Percentiles rank a stretch among this genome's conserved stretches.
phyloP scores from a whole-genome alignment of 1,139 yeast genomes.

The Spencermartinsiella ligniputridi region DNA sequence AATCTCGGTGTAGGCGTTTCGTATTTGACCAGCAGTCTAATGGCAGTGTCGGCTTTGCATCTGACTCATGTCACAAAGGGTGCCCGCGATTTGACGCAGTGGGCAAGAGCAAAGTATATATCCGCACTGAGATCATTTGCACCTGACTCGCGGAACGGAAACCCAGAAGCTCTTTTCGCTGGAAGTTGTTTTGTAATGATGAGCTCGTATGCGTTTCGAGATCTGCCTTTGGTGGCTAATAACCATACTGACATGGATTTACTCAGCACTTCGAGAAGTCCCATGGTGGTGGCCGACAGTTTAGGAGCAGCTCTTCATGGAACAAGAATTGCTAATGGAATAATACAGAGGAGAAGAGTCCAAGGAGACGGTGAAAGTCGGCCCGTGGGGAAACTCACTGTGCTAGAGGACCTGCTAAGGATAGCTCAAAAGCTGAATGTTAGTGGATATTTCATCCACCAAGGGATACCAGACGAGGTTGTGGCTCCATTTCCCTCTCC shows the following conservation, averaged over 20 bases:
- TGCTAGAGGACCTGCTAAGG: background rate
- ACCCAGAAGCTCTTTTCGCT: slow-evolving; percentile 18
- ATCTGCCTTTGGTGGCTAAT: slow-evolving; percentile 17
- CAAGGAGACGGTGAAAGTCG: background rate
- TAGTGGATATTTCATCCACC: background rate
- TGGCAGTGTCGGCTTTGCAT: slow-evolving; percentile 21
- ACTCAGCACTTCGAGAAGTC: slow-evolving; percentile 20
- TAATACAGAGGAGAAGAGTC: background rate
- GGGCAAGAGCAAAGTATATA: slow-evolving; percentile 18
- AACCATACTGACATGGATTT: slow-evolving; percentile 17
- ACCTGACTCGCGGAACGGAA: slow-evolving; percentile 8
- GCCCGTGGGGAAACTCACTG: background rate
- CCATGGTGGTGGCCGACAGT: slow-evolving; percentile 17
- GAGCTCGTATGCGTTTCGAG: slow-evolving; percentile 21
- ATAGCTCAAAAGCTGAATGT: background rate
- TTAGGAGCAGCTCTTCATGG: slow-evolving; percentile 8
- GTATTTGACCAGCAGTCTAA: slow-evolving; percentile 16
- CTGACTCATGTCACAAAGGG: slow-evolving; percentile 16
- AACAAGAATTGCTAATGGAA: slow-evolving; percentile 4
- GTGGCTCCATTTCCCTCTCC: background rate
- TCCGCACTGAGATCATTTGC: slow-evolving; percentile 16
- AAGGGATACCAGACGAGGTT: background rate
- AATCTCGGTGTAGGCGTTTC: slow-evolving; percentile 15
- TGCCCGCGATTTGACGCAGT: slow-evolving; percentile 11
- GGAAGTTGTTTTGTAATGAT: slow-evolving; percentile 22